These are phyloP conservation scores for Carallia brachiata DNA, from an alignment of 345 rosid species.

Conservation along the genomic window DNA sequence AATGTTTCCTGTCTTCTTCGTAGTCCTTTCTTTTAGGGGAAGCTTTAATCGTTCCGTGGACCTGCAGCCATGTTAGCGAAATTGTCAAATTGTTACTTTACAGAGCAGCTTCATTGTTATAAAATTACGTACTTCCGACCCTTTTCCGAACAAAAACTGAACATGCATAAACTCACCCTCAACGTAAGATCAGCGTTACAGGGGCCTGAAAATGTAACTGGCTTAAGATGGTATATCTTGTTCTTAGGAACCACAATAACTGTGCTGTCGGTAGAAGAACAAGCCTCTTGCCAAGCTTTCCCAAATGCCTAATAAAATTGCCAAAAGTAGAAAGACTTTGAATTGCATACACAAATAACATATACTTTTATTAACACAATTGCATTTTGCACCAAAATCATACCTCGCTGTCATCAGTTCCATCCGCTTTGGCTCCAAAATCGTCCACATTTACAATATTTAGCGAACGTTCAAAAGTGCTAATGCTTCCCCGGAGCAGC, in stretches of 20 bases:
- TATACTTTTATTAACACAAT: too few relatives aligned
- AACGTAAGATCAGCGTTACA: constrained; percentile 54
- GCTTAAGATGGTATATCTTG: constrained; percentile 55
- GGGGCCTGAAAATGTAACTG: constrained; percentile 74
- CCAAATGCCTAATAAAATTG: constrained; percentile 36
- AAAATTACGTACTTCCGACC: too few relatives aligned
- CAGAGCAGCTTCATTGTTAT: too few relatives aligned
- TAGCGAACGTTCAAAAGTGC: constrained; percentile 20
- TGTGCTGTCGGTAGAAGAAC: constrained; percentile 40
- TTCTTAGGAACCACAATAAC: constrained; percentile 49
- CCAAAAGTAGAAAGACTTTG: constrained; percentile 1
- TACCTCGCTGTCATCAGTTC: constrained; percentile 39
- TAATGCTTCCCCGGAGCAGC: background rate
- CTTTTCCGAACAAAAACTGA: too few relatives aligned
- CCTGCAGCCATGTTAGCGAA: constrained; percentile 26
- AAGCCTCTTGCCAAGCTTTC: constrained; percentile 45
- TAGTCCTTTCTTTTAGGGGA: constrained; percentile 50
- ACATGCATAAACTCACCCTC: constrained; percentile 39
- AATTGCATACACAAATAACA: background rate
- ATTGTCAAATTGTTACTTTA: too few relatives aligned
- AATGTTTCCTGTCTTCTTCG: constrained; percentile 36
- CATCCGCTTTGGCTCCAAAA: constrained; percentile 43
- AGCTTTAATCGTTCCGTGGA: constrained; percentile 72
- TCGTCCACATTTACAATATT: constrained; percentile 32
- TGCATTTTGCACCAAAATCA: background rate